Evolutionary conservation across 2,329 filamentous ascomycete genomes (phyloP), one percentile per base, ranked within the genome.

Genomic region (Calonectria pteridis): DNA sequence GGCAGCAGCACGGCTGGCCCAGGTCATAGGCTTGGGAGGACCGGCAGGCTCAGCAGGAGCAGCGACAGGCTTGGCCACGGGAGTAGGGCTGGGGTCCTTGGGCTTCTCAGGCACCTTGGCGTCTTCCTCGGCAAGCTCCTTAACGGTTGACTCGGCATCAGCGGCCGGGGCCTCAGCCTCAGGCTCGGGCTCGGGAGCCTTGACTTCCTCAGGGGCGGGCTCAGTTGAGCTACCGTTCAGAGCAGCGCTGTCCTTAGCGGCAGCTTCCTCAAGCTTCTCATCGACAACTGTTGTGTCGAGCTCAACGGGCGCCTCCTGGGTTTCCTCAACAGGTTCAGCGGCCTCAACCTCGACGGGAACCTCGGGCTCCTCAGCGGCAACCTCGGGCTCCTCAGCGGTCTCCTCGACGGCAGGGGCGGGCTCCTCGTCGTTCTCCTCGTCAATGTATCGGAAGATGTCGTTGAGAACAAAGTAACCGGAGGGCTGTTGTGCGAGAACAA

Each of bases 401-500:
- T 80, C 78, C 72, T 86, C 84, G 5, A 78, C 76, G 67, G 84
- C 82, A 59, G 76, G 73, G 33, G 92, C 74, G 59, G 78, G 86
- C 75, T 93, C 92, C 73, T 94, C 94, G 74, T 98, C 95, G 51
- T 90, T 90, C 80, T 96, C 94, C 75, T 97, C 95, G 77, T 93
- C 92, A 78, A 99, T 93, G 86, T 97, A 98, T 80, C 97, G 92
- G 88, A 98, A 95, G 84, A 99, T 98, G 83, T 99, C 97, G 86
- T 99, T 99, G 80, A 99, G 91, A 40, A 99, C 96, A 81, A 98
- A 99, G 89, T 98, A 99, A 77, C 97, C 97, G 71, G 96, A 98
- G 64, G 95, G 95, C 87, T 99, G 97, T 85, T 96, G 93, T 63
- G 97, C 97, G 76, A 99, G 94, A 76, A 99, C 95, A 81, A 99